A percentile compares a stretch with the other conserved stretches of the same genome.
These are phyloP conservation scores for Mycena capillaripes DNA, from an alignment of 768 basidiomycete genomes.

Conservation along the genomic window DNA sequence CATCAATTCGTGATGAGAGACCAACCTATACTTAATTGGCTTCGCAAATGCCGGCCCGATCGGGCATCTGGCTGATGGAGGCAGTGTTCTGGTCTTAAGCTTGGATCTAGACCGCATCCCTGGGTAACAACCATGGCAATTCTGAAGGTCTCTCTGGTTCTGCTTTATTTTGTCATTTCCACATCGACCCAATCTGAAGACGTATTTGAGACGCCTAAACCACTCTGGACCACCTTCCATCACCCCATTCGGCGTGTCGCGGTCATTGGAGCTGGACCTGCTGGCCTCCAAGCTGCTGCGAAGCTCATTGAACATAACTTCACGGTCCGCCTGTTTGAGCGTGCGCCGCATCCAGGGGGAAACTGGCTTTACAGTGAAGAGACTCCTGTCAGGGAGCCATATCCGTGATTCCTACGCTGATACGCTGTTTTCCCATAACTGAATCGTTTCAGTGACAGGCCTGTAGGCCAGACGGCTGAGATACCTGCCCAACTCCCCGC, in stretches of 20 bases:
- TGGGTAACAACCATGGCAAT: neutral
- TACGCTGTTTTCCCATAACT: neutral
- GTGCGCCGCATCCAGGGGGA: slow-evolving; percentile 36
- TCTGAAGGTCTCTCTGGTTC: slow-evolving; percentile 10
- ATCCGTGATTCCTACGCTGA: slow-evolving; percentile 21
- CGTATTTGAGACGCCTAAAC: slow-evolving; percentile 3
- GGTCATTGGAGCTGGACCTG: slow-evolving; percentile 32
- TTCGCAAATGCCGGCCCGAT: too few relatives aligned
- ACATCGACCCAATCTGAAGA: slow-evolving; percentile 10
- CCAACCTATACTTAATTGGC: too few relatives aligned
- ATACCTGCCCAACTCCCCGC: slow-evolving; percentile 12
- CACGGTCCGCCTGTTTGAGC: slow-evolving; percentile 31
- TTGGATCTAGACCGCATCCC: too few relatives aligned
- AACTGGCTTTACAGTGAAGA: slow-evolving; percentile 42
- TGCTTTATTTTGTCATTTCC: slow-evolving; percentile 7
- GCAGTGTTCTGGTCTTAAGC: too few relatives aligned
- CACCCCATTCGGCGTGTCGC: slow-evolving; percentile 28
- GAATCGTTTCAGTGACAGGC: slow-evolving; percentile 2
- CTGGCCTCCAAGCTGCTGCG: slow-evolving; percentile 33
- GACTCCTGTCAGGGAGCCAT: slow-evolving; percentile 32
- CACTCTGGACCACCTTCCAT: slow-evolving; percentile 12
- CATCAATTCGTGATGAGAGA: too few relatives aligned
- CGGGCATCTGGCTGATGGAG: too few relatives aligned
- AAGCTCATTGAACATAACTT: slow-evolving; percentile 29
- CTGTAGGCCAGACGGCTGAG: neutral